A percentile compares a stretch with the other conserved stretches of the same genome.
phyloP scores from a whole-genome alignment of 2,329 filamentous ascomycete genomes.

The Harringtonia aguacate region DNA sequence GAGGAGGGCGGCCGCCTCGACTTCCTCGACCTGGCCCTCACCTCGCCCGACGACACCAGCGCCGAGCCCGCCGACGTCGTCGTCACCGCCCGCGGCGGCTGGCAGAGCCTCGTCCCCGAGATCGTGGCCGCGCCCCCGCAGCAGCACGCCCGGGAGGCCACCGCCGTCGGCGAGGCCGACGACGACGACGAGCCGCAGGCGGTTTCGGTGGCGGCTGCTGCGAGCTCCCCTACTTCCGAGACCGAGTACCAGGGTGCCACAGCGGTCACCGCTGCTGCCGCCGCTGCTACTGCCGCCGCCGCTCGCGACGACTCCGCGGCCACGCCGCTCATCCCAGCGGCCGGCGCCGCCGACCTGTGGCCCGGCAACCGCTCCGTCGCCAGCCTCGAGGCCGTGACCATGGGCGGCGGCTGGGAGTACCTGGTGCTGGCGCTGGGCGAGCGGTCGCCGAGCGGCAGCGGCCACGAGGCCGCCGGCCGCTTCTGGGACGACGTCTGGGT shows the following conservation, averaged over 20 bases:
- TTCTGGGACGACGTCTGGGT: conserved; percentile 54
- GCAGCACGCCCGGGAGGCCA: conserved; percentile 19
- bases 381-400: conserved; percentile 42
- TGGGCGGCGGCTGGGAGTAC: conserved; percentile 51
- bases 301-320: conserved; percentile 16
- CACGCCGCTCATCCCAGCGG: conserved; percentile 7
- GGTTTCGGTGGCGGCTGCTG: no score
- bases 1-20: conserved; percentile 67
- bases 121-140: conserved; percentile 9
- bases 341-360: conserved; percentile 21
- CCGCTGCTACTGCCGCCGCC: conserved; percentile 14
- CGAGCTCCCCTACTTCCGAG: no score
- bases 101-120: conserved; percentile 30
- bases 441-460: conserved; percentile 33
- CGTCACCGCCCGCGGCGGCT: conserved; percentile 37
- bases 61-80: conserved; percentile 33
- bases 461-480: conserved; percentile 38
- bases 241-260: conserved; percentile 19
- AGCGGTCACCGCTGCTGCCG: not conserved
- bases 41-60: conserved; percentile 39
- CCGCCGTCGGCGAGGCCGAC: not conserved
- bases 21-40: conserved; percentile 47
- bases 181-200: conserved; percentile 11
- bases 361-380: conserved; percentile 43
- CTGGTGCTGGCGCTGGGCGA: conserved; percentile 53